A percentile compares a stretch with the other conserved stretches of the same genome.
Conservation (phyloP, 805 yeast species). For the Ogataea saltuana region DNA sequence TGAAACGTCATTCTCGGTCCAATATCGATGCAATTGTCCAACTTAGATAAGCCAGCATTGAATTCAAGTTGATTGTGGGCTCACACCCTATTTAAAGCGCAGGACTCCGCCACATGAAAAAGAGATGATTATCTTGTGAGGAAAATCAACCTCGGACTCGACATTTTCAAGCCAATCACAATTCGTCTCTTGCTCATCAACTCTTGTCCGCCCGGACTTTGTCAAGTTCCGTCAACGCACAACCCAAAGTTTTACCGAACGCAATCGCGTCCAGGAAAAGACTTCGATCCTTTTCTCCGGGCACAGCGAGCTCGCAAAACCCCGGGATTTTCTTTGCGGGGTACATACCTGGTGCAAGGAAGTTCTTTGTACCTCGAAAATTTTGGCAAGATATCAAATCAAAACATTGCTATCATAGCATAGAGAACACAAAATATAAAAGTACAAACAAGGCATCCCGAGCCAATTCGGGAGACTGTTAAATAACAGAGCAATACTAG, state of each 20-base stretch:
- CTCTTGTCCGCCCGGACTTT: neutral
- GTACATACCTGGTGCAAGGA: conserved; percentile 1
- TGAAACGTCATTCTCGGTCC: conserved; percentile 23
- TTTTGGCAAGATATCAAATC: too few species aligned
- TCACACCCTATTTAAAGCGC: neutral
- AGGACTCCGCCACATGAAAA: conserved; percentile 8
- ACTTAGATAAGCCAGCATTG: neutral
- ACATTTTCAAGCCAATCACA: neutral
- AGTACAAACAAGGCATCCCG: neutral
- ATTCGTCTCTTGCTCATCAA: conserved; percentile 1
- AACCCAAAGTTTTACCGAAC: too few species aligned
- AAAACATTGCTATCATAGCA: conserved; percentile 3
- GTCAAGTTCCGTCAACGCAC: neutral
- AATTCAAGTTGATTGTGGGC: neutral
- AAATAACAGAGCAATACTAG: conserved; percentile 2
- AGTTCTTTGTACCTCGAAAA: neutral
- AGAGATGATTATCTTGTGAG: too few species aligned
- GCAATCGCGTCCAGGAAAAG: too few species aligned
- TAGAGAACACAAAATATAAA: conserved; percentile 1
- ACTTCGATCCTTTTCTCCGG: conserved; percentile 19
- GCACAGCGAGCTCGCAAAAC: neutral
- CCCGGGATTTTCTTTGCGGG: conserved; percentile 11
- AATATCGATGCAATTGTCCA: neutral
- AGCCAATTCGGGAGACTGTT: neutral
- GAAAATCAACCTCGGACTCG: neutral